phyloP scores from a whole-genome alignment of 768 basidiomycete genomes.

The Postia placenta region DNA sequence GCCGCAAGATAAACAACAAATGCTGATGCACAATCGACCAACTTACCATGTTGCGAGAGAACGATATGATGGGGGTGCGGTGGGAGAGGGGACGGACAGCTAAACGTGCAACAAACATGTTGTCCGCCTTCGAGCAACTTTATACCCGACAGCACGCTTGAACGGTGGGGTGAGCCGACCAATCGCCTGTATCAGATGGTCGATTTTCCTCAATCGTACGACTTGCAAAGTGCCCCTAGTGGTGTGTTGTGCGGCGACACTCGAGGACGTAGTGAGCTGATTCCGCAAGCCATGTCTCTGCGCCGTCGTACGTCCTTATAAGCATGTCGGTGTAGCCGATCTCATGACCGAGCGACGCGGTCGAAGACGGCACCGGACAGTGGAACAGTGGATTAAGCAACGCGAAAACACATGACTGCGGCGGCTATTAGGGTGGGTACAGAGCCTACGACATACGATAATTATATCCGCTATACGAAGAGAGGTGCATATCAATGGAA shows the following conservation, averaged over 20 bases:
- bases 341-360: slow-evolving; percentile 1
- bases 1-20: neutral
- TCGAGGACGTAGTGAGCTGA: neutral
- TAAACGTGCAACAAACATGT: slow-evolving; percentile 16
- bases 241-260: neutral
- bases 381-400: too few species aligned
- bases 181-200: slow-evolving; percentile 11
- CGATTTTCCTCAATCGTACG: slow-evolving; percentile 16
- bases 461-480: too few species aligned
- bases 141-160: slow-evolving; percentile 12
- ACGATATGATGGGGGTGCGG: slow-evolving; percentile 26
- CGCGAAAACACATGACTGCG: too few species aligned
- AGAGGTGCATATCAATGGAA: too few species aligned
- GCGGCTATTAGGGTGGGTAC: too few species aligned
- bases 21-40: neutral
- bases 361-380: neutral
- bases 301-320: neutral
- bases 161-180: slow-evolving; percentile 13
- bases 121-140: slow-evolving; percentile 4
- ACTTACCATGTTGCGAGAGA: slow-evolving; percentile 25
- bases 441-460: too few species aligned
- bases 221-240: slow-evolving; percentile 3
- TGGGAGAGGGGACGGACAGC: slow-evolving; percentile 29
- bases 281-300: neutral
- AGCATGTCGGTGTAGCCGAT: neutral